A percentile compares a stretch with the other conserved stretches of the same genome.
phyloP scores from a whole-genome alignment of 2,329 filamentous ascomycete species.

The Fusarium xylarioides region DNA sequence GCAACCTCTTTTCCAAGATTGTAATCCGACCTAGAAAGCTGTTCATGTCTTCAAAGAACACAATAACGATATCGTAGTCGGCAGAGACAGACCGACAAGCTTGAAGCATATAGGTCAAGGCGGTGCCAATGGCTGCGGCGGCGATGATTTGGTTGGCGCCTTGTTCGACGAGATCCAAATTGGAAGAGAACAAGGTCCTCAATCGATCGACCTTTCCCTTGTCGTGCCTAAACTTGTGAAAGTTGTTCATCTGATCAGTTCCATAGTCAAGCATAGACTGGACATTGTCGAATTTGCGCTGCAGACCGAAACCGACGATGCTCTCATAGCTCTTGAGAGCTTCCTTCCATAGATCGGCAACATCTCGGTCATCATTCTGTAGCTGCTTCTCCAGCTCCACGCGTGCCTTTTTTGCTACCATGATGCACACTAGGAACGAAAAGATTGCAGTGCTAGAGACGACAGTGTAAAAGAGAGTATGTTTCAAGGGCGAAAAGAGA shows the following conservation, averaged over 20 bases:
- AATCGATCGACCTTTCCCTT: constrained; percentile 47
- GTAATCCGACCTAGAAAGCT: constrained; percentile 49
- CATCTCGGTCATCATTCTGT: constrained; percentile 42
- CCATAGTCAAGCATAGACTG: constrained; percentile 41
- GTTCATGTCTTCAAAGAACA: constrained; percentile 52
- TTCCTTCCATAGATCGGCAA: constrained; percentile 46
- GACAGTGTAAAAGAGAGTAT: not conserved
- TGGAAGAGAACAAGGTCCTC: constrained; percentile 41
- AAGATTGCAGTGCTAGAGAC: not conserved
- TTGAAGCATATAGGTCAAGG: constrained; percentile 46
- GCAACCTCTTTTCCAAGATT: constrained; percentile 47
- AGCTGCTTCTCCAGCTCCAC: constrained; percentile 28
- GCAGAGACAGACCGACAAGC: constrained; percentile 45
- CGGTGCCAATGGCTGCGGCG: constrained; percentile 47
- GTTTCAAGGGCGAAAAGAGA: not conserved
- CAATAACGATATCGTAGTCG: constrained; percentile 51
- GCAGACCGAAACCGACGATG: constrained; percentile 46
- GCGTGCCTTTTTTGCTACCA: not conserved
- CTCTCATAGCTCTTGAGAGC: constrained; percentile 46
- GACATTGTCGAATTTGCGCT: constrained; percentile 43
- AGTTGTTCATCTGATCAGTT: constrained; percentile 44
- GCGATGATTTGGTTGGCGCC: constrained; percentile 44
- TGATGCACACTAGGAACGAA: not conserved
- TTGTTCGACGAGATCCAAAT: constrained; percentile 43
- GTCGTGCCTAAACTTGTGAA: constrained; percentile 48